These are phyloP conservation scores for Ehretia macrophylla DNA, from an alignment of 257 asterid genomes.

Conservation along the genomic window DNA sequence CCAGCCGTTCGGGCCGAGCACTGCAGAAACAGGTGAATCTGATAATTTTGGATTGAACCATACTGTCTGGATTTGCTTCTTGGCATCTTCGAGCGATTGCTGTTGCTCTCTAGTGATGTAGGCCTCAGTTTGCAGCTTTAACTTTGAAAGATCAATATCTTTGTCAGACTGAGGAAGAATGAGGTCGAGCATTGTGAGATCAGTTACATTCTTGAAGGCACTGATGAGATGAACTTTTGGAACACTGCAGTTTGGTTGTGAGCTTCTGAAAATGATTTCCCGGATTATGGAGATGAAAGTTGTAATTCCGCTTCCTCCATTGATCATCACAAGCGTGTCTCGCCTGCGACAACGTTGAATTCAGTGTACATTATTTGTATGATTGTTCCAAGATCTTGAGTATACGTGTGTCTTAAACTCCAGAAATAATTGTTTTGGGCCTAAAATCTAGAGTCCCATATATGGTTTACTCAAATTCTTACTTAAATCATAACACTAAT, in stretches of 20 bases:
- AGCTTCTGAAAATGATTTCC: conserved; percentile 32
- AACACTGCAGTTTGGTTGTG: conserved; percentile 7
- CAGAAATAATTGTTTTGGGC: too few species aligned
- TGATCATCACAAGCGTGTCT: conserved; percentile 49
- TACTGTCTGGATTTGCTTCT: conserved; percentile 20
- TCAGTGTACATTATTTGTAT: too few species aligned
- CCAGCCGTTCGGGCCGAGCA: conserved; percentile 53
- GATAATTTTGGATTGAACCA: conserved; percentile 30
- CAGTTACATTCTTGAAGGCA: conserved; percentile 45
- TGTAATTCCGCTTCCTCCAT: conserved; percentile 79
- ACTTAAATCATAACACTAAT: too few species aligned
- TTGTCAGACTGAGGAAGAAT: conserved; percentile 27
- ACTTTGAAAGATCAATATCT: conserved; percentile 18
- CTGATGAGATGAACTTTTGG: conserved; percentile 37
- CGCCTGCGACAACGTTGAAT: conserved; percentile 32
- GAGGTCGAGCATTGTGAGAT: conserved; percentile 44
- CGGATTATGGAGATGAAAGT: conserved; percentile 56
- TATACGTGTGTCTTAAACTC: too few species aligned
- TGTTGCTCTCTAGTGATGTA: conserved; percentile 39
- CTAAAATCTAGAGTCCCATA: too few species aligned
- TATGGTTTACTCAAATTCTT: too few species aligned
- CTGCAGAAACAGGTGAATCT: conserved; percentile 34
- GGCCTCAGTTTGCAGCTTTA: conserved; percentile 38
- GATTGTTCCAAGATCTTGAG: too few species aligned
- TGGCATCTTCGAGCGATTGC: conserved; percentile 13